Evolutionary conservation across 805 yeast genomes (phyloP), one percentile per base, ranked within the genome.

Genomic region (Cyberlindnera bimundalis): DNA sequence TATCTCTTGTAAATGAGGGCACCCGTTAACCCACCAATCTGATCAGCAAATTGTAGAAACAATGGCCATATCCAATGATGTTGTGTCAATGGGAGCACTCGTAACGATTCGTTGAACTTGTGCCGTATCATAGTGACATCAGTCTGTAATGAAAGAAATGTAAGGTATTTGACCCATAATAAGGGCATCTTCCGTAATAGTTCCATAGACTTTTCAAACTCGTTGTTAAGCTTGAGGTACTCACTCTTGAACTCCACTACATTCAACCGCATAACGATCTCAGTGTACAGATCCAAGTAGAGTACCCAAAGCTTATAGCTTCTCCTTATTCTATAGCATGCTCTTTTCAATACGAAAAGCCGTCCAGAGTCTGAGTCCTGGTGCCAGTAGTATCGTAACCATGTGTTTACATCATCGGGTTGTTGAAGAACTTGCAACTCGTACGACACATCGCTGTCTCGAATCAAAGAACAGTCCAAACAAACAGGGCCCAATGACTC

Each of bases 21-120:
- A 1, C 52, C 58, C 4, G 53, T 50, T n/a, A 31, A 3, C 6
- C 77, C 81, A 4, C 71, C 73, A 17, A 69, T 61, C 1, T 46
- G 37, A 33, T 62, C 62, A 1, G 78, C 77, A 59, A 70, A 76
- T 16, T 62, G 50, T 32, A 82, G 61, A 42, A 77, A 84, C 45
- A 71, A 53, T 1, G 68, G 62, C 75, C 93, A 75, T 24, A 83
- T 70, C 21, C 65, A 47, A 4, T 70, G 70, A 57, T 81, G 88
- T 42, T 76, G 79, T 0, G 74, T 56, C 6, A 70, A 38, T 0
- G 84, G 77, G 11, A 83, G 51, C 5, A 62, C 47, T 38, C 66
- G 64, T 8, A 84, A 58, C 0, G 82, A 73, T 21, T 57, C 51
- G 51, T 81, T 74, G 53, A 81, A 79, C 4, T 61, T 60, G 5